Evolutionary conservation across 345 rosid species (phyloP).

Genomic region (Tarenaya hassleriana): DNA sequence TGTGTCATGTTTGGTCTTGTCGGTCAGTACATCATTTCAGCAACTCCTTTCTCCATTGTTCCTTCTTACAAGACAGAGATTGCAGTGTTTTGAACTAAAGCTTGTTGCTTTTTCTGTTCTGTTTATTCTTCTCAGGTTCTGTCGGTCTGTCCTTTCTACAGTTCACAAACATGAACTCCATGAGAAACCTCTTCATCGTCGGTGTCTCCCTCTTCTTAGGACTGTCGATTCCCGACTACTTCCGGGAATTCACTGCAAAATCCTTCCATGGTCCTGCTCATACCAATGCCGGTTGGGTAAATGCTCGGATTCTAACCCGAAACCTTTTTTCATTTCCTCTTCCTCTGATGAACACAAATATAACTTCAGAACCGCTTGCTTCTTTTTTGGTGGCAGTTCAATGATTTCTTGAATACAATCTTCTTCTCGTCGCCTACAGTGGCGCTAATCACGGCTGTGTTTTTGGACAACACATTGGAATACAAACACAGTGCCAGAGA

Average conservation of each 20-base stretch:
- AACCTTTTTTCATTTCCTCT: no score
- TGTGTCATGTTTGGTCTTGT: conserved; percentile 92
- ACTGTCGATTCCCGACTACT: conserved; percentile 79
- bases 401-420: conserved; percentile 92
- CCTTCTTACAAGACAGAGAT: no score
- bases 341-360: no score
- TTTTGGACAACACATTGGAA: conserved; percentile 89
- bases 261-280: conserved; percentile 93
- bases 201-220: conserved; percentile 92
- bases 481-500: conserved; percentile 82
- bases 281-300: conserved; percentile 84
- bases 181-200: conserved; percentile 79
- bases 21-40: conserved; percentile 59
- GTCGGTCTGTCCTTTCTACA: conserved; percentile 93
- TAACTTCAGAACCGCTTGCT: no score
- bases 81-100: background rate
- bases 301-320: conserved; percentile 10
- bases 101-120: background rate
- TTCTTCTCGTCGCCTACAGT: conserved; percentile 89
- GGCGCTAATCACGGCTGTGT: conserved; percentile 64
- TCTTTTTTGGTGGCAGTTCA: no score
- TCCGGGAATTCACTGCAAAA: conserved; percentile 66
- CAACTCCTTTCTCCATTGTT: background rate
- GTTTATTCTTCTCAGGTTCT: conserved; percentile 50
- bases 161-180: conserved; percentile 98